Evolutionary conservation across 2,329 filamentous ascomycete genomes (phyloP).

Genomic region (Ophiostoma ips): DNA sequence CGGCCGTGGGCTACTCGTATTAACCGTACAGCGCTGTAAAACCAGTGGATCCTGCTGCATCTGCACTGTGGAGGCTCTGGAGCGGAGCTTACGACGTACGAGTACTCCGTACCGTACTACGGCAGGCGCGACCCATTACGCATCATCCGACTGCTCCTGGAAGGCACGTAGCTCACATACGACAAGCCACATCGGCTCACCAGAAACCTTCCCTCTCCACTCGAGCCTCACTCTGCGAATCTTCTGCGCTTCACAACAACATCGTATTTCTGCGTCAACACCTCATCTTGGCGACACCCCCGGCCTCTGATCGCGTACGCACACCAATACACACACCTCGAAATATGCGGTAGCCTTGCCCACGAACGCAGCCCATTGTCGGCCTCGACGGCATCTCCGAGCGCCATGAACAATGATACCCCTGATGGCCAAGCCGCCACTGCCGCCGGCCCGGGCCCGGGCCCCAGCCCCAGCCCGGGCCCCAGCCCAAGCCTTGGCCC

Average conservation of each 20-base stretch:
- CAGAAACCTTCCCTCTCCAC: too few species aligned
- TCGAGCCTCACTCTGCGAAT: neutral
- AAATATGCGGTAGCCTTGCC: conserved; percentile 8
- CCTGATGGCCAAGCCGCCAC: neutral
- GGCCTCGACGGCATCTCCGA: neutral
- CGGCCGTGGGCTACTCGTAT: neutral
- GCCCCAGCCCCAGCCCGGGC: conserved; percentile 2
- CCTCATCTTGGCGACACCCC: too few species aligned
- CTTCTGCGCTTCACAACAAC: too few species aligned
- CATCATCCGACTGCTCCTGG: neutral
- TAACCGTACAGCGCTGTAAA: neutral
- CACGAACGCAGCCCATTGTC: neutral
- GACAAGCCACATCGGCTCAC: too few species aligned
- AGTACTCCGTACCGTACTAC: too few species aligned
- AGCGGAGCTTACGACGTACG: too few species aligned
- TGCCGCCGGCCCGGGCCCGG: neutral
- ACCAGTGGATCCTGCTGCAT: too few species aligned
- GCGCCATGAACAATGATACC: conserved; percentile 6
- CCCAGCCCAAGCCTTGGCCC: conserved; percentile 1
- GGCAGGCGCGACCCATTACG: neutral
- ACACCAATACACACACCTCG: neutral
- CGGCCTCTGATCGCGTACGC: neutral
- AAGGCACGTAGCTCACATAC: neutral
- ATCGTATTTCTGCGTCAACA: too few species aligned
- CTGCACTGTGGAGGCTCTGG: too few species aligned